A percentile compares a stretch with the other conserved stretches of the same genome.
phyloP scores from a whole-genome alignment of 768 basidiomycete species.

The Tulasnella sp. region DNA sequence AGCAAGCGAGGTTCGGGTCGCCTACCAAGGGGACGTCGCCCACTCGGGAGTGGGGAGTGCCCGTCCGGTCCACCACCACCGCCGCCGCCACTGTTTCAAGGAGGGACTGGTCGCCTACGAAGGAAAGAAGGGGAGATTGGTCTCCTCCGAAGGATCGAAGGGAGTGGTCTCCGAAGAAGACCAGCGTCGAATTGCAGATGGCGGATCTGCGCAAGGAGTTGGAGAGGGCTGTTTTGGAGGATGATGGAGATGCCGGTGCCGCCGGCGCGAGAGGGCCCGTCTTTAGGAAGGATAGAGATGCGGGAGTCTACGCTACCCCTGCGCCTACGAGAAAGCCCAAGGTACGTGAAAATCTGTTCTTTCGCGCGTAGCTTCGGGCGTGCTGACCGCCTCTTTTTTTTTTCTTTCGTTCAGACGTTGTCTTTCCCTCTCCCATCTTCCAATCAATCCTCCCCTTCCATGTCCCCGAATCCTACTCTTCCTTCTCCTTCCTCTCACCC shows the following conservation, averaged over 20 bases:
- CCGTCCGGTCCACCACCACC: neutral
- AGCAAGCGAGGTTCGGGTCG: neutral
- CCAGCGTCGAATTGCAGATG: constrained; percentile 5
- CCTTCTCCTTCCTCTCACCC: neutral
- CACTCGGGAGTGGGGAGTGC: neutral
- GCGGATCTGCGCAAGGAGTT: constrained; percentile 13
- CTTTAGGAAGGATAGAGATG: constrained; percentile 14
- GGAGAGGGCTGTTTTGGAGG: constrained; percentile 19
- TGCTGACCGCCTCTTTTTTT: neutral
- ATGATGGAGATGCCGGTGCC: neutral
- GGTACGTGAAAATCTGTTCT: neutral
- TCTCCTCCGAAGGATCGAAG: neutral
- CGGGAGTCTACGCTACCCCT: neutral
- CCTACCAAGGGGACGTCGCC: neutral
- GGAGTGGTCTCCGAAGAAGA: constrained; percentile 11
- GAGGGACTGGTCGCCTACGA: neutral
- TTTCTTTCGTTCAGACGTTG: neutral
- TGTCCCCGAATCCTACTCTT: neutral
- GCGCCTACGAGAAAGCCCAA: constrained; percentile 3
- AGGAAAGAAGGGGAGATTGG: constrained; percentile 1
- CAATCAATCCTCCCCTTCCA: constrained; percentile 15
- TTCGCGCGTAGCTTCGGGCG: neutral
- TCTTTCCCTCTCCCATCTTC: neutral
- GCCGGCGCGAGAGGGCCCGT: neutral
- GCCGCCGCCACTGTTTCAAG: no score